These are phyloP conservation scores for Casuarina glauca DNA, from an alignment of 306 rosid species.

Conservation along the genomic window DNA sequence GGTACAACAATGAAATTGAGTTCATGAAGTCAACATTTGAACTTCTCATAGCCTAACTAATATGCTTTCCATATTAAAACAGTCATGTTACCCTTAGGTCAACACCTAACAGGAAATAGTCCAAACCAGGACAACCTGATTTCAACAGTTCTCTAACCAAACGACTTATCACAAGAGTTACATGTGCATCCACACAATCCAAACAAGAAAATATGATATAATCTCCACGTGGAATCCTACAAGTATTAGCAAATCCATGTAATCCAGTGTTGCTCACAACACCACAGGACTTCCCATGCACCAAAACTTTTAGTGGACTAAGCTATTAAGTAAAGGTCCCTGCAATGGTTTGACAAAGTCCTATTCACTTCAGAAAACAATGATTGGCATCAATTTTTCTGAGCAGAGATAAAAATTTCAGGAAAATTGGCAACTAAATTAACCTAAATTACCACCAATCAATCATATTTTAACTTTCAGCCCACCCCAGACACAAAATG, in stretches of 20 bases:
- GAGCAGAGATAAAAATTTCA: background rate
- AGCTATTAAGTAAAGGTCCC: background rate
- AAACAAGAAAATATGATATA: background rate
- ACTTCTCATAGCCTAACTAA: background rate
- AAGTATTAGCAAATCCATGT: background rate
- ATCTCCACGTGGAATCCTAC: background rate
- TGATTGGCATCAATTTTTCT: background rate
- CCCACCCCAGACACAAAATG: background rate
- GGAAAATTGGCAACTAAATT: background rate
- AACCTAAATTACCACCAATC: background rate
- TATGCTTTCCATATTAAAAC: background rate
- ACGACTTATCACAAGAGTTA: background rate
- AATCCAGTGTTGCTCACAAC: conserved; percentile 3
- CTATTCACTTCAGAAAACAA: background rate
- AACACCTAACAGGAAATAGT: background rate
- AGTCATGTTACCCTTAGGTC: background rate
- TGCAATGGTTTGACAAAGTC: background rate
- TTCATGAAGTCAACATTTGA: background rate
- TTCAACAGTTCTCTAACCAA: background rate
- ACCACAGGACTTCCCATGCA: background rate
- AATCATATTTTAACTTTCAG: background rate
- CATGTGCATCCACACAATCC: background rate
- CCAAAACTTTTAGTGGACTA: conserved; percentile 1
- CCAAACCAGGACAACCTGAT: background rate
- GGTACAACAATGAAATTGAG: background rate